Evolutionary conservation across 2,329 filamentous ascomycete genomes (phyloP).

Genomic region (Paraphaeosphaeria sporulosa): DNA sequence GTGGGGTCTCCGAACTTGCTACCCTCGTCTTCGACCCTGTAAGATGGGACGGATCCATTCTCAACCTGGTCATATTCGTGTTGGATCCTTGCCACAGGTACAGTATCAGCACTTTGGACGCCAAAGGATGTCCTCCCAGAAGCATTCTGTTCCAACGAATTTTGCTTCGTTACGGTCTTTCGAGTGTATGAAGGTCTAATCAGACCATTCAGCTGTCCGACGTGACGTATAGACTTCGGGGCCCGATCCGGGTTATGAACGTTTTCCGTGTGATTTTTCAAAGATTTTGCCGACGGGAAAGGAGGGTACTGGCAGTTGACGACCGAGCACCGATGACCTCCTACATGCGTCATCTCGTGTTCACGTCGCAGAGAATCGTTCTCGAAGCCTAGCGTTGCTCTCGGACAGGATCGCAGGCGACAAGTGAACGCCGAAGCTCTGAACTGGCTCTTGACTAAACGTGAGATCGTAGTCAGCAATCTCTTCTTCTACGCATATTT

Average conservation of each 20-base stretch:
- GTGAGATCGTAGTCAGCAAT: too few relatives aligned
- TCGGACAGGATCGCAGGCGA: conserved; percentile 19
- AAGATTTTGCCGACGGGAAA: too few relatives aligned
- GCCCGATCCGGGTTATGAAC: not conserved
- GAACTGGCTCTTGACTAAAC: conserved; percentile 20
- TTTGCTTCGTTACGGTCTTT: not conserved
- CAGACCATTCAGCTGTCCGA: not conserved
- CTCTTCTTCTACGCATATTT: too few relatives aligned
- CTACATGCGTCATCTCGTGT: conserved; percentile 20
- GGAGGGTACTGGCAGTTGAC: not conserved
- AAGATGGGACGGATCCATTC: too few relatives aligned
- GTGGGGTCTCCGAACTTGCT: too few relatives aligned
- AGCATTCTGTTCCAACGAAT: too few relatives aligned
- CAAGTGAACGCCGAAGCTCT: conserved; percentile 23
- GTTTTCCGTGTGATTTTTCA: too few relatives aligned
- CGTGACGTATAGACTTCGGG: conserved; percentile 8
- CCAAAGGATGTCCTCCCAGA: too few relatives aligned
- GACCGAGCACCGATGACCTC: conserved; percentile 18
- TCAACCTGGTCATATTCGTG: too few relatives aligned
- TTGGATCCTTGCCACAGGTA: too few relatives aligned
- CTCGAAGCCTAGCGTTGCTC: conserved; percentile 24
- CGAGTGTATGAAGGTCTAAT: not conserved
- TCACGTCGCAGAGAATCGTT: conserved; percentile 12
- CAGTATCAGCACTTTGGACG: too few relatives aligned
- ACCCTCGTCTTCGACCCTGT: too few relatives aligned